Base-by-base conservation (phyloP, 2,329 filamentous ascomycete species). In the Aspergillus udagawae region DNA sequence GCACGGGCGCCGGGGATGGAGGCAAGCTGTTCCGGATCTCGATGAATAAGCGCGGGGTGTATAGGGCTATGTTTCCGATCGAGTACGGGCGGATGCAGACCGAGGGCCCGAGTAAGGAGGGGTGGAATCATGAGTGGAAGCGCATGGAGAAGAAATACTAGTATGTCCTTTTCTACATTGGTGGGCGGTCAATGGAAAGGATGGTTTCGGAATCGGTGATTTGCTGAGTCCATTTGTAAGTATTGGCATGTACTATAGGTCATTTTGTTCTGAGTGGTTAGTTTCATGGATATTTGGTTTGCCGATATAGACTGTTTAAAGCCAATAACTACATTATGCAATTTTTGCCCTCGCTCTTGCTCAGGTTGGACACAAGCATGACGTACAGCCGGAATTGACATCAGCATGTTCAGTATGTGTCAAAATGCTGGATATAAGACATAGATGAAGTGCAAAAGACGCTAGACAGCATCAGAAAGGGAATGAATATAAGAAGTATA, bases 51-150 rank as follows among this genome's bases (percentile, higher is more conserved):
- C 89, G 89, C 76, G 90, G 90, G 6, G 80, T 96, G 20, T 96
- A 89, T 41, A 80, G 82, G 51, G 82, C 86, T 52, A 85, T 86
- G 58, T 82, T 97, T 56, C 94, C 94, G 14, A 92, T 97, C 68
- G 94, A 99, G 81, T 97, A 96, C 80, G 89, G 71, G 20, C 71
- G 76, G 50, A 65, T 78, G 65, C 77, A 96, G 82, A 93, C 90
- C 32, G 93, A 97, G 71, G 91, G 85, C 51, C 93, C 93, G 6
- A 80, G 82, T 0, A 82, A 82, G 69, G 85, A 88, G 64, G 85
- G 91, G n/a, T 99, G 93, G 92, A 94, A 97, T 78, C 87, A 96
- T 77, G 88, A 80, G 12, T 99, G 94, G 94, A 96, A 86, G 79
- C 84, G 87, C 75, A 76, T 66, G 53, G 62, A 63, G 55, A 62